Conservation (phyloP, 1,284 basidiomycete species). For the Rugosomyces carneus region DNA sequence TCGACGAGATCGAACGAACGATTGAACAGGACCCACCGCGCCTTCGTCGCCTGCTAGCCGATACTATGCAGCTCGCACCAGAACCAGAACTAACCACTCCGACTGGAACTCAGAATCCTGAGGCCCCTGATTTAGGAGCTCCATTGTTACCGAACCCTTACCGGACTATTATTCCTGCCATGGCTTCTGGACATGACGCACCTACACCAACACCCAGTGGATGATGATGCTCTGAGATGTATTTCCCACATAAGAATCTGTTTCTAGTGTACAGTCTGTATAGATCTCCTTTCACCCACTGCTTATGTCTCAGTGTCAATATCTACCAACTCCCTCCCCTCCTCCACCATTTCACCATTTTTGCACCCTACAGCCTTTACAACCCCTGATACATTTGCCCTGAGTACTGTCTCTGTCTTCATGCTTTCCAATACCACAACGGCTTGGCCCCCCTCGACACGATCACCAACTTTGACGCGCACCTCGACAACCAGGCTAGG, state of each 20-base stretch:
- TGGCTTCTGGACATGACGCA: slow-evolving; percentile 35
- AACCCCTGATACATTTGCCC: slow-evolving; percentile 62
- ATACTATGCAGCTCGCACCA: slow-evolving; percentile 7
- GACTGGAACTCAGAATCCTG: slow-evolving; percentile 38
- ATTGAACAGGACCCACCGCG: slow-evolving; percentile 44
- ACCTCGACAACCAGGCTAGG: slow-evolving; percentile 87
- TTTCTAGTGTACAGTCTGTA: neutral
- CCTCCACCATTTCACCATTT: slow-evolving; percentile 85
- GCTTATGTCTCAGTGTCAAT: slow-evolving; percentile 35
- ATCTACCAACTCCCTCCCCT: slow-evolving; percentile 74
- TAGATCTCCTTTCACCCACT: slow-evolving; percentile 3
- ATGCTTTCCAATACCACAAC: slow-evolving; percentile 88
- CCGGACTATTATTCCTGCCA: slow-evolving; percentile 23
- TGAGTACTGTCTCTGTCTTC: slow-evolving; percentile 91
- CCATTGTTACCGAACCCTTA: slow-evolving; percentile 30
- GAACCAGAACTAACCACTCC: slow-evolving; percentile 28
- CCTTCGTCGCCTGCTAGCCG: slow-evolving; percentile 25
- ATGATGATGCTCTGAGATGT: no score
- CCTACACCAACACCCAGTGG: slow-evolving; percentile 38
- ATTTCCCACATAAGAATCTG: neutral
- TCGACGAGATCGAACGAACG: slow-evolving; percentile 45
- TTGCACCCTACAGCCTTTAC: slow-evolving; percentile 69
- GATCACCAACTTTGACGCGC: slow-evolving; percentile 68
- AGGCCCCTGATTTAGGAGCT: slow-evolving; percentile 37
- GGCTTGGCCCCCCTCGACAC: slow-evolving; percentile 75